Conservation (phyloP, 1,284 basidiomycete genomes). For the Trametes sp. region DNA sequence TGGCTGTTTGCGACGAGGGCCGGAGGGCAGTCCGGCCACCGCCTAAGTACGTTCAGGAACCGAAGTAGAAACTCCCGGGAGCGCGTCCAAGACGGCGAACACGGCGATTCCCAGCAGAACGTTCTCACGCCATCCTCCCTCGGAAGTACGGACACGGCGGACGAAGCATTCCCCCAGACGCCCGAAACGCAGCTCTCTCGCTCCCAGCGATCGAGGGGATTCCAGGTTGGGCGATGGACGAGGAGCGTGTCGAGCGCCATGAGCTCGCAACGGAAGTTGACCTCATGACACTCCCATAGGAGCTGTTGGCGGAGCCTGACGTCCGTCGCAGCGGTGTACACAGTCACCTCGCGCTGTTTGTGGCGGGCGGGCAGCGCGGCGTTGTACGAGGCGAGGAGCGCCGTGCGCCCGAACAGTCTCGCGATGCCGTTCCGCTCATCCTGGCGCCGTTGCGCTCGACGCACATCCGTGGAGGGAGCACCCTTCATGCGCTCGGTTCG, state of each 20-base stretch:
- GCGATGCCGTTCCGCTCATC: not conserved
- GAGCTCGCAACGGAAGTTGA: slow-evolving; percentile 6
- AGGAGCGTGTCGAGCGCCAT: not conserved
- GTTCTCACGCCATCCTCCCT: too few relatives aligned
- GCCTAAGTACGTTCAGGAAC: too few relatives aligned
- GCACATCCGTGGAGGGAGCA: not conserved
- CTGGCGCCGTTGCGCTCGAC: not conserved
- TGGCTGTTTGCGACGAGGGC: too few relatives aligned
- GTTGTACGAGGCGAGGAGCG: not conserved
- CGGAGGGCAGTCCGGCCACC: too few relatives aligned
- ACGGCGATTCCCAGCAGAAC: too few relatives aligned
- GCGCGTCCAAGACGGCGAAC: too few relatives aligned
- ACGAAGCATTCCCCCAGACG: not conserved
- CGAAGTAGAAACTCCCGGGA: too few relatives aligned
- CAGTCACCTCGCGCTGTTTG: not conserved
- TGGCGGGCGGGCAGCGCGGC: not conserved
- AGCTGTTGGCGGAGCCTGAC: not conserved
- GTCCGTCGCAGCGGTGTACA: not conserved
- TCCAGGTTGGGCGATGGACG: not conserved
- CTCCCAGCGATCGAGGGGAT: not conserved
- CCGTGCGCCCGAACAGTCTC: not conserved
- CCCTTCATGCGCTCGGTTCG: not conserved
- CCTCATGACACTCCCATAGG: not conserved
- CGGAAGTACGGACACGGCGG: not conserved
- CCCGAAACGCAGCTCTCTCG: not conserved